Percentiles rank a stretch among this genome's conserved stretches.
These are phyloP conservation scores for Candolleomyces efflorescens DNA, from an alignment of 768 basidiomycete genomes.

Conservation along the genomic window DNA sequence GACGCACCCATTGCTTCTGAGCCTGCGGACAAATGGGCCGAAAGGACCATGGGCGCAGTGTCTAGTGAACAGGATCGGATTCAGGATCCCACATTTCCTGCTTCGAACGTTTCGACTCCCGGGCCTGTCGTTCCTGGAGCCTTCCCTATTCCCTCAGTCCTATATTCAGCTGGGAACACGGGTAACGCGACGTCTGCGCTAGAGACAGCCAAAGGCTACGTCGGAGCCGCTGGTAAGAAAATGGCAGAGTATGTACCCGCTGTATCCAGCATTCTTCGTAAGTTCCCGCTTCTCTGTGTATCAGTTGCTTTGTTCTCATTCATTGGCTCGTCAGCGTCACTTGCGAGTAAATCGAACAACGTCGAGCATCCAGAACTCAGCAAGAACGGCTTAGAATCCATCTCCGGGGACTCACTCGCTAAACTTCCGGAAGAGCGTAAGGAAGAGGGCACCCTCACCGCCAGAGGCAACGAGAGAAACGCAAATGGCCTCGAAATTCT, in stretches of 20 bases:
- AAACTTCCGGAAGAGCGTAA: neutral
- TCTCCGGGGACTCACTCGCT: neutral
- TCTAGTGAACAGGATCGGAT: neutral
- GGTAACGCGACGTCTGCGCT: neutral
- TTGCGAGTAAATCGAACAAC: neutral
- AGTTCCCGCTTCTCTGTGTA: neutral
- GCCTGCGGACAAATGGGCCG: slow-evolving; percentile 5
- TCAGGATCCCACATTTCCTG: neutral
- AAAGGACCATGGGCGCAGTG: neutral
- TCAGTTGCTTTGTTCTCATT: neutral
- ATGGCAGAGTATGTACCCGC: neutral
- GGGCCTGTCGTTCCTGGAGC: slow-evolving; percentile 5
- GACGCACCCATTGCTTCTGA: neutral
- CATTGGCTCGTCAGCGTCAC: neutral
- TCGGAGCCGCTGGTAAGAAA: neutral
- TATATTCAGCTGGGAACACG: neutral
- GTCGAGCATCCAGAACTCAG: neutral
- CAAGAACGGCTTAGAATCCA: neutral
- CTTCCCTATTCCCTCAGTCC: neutral
- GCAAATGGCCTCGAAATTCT: neutral
- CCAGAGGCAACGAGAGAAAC: neutral
- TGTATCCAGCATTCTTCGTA: neutral
- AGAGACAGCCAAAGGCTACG: neutral
- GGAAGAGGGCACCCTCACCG: neutral
- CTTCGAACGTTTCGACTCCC: slow-evolving; percentile 6